Percentiles rank a stretch among this genome's conserved stretches.
phyloP scores from a whole-genome alignment of 2,329 filamentous ascomycete species.

The Pezicula rhizophila region DNA sequence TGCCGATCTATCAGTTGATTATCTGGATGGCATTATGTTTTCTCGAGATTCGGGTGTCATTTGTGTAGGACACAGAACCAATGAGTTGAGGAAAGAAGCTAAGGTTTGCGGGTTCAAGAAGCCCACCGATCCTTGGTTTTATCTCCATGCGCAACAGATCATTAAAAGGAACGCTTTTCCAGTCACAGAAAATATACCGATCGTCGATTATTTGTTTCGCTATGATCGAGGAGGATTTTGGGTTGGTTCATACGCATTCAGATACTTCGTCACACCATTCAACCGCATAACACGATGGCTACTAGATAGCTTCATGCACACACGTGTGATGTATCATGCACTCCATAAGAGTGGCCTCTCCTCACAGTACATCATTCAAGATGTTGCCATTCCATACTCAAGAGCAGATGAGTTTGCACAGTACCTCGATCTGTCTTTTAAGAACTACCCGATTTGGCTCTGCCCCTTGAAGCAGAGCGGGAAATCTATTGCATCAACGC shows the following conservation, averaged over 20 bases:
- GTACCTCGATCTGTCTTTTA: conserved; percentile 36
- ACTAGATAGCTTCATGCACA: conserved; percentile 54
- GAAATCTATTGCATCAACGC: conserved; percentile 12
- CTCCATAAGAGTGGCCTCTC: conserved; percentile 51
- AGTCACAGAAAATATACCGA: conserved; percentile 35
- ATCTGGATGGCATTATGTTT: conserved; percentile 53
- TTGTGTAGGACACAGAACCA: conserved; percentile 43
- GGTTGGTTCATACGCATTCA: conserved; percentile 56
- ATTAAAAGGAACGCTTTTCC: conserved; percentile 11
- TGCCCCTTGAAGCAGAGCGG: conserved; percentile 40
- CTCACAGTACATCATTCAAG: conserved; percentile 54
- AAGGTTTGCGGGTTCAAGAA: conserved; percentile 41
- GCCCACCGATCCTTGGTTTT: conserved; percentile 56
- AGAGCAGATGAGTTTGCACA: conserved; percentile 42
- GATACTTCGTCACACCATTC: conserved; percentile 54
- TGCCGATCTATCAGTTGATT: conserved; percentile 36
- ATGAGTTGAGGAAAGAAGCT: conserved; percentile 21
- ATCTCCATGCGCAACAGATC: conserved; percentile 45
- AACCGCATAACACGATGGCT: conserved; percentile 50
- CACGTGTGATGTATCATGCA: conserved; percentile 54
- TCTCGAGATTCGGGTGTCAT: conserved; percentile 41
- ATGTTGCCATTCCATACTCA: conserved; percentile 50
- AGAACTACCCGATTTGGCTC: conserved; percentile 41
- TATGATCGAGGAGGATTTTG: conserved; percentile 63
- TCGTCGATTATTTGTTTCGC: conserved; percentile 50